A percentile compares a stretch with the other conserved stretches of the same genome.
Evolutionary conservation across 164 flowering plant species (phyloP).

Genomic region (Euptelea pleiosperma): DNA sequence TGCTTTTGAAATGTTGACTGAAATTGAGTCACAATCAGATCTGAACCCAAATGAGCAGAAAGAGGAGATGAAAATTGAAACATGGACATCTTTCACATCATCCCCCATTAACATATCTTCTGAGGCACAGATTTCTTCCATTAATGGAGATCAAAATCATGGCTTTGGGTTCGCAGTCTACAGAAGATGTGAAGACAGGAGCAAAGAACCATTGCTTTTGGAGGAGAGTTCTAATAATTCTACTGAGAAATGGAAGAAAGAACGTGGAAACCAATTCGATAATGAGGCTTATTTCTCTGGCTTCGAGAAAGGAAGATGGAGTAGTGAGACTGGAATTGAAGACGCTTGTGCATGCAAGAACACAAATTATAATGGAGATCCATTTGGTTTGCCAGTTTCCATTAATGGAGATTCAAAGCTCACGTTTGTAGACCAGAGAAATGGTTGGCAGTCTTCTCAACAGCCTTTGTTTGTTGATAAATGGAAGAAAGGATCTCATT

Average conservation of each 20-base stretch:
- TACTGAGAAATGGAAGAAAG: not conserved
- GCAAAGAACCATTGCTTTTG: not conserved
- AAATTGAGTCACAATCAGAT: conserved; percentile 37
- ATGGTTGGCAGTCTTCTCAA: conserved; percentile 7
- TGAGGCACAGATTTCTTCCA: conserved; percentile 6
- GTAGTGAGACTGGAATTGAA: not conserved
- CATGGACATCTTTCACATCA: conserved; percentile 11
- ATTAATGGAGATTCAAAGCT: not conserved
- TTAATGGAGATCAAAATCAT: conserved; percentile 11
- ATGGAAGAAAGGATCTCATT: conserved; percentile 17
- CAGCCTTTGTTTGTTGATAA: conserved; percentile 10
- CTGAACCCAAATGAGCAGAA: conserved; percentile 3
- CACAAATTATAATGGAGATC: conserved; percentile 2
- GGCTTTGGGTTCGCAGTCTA: not conserved
- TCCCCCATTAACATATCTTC: conserved; percentile 5
- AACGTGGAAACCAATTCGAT: not conserved
- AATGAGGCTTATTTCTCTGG: conserved; percentile 3
- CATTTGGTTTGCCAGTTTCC: not conserved
- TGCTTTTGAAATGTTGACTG: conserved; percentile 50
- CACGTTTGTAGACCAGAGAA: not conserved
- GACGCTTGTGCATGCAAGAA: not conserved
- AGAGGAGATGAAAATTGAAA: conserved; percentile 7
- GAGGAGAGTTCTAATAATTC: conserved; percentile 7
- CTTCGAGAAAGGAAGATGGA: not conserved
- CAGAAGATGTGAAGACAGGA: conserved; percentile 1